phyloP scores from a whole-genome alignment of 306 rosid genomes.

The Trifolium subterraneum region DNA sequence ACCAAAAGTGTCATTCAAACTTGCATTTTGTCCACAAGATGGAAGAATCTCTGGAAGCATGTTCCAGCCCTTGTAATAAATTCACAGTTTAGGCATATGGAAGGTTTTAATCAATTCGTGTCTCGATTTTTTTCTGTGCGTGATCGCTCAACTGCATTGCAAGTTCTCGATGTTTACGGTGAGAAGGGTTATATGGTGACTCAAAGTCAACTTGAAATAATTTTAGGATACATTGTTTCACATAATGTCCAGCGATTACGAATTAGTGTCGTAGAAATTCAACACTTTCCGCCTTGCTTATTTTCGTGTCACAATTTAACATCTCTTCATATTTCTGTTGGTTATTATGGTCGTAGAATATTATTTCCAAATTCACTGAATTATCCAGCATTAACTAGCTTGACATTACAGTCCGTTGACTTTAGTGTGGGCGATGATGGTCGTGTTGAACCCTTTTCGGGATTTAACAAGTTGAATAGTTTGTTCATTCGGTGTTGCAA shows the following conservation, averaged over 20 bases:
- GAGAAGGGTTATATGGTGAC: rapidly evolving
- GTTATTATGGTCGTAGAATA: neutral
- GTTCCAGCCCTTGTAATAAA: neutral
- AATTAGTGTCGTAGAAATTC: neutral
- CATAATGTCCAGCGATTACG: neutral
- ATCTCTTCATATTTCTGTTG: neutral
- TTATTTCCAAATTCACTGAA: neutral
- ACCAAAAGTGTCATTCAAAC: neutral
- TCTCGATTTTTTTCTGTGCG: neutral
- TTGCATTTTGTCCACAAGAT: neutral
- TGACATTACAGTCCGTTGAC: neutral
- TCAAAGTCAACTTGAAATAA: neutral
- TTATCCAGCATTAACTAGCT: neutral
- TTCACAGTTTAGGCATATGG: neutral
- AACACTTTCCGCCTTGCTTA: neutral
- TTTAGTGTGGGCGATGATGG: neutral
- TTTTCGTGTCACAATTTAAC: neutral
- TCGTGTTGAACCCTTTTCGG: neutral
- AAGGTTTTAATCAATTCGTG: too few relatives aligned
- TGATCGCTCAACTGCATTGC: neutral
- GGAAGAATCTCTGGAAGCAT: neutral
- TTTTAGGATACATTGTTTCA: neutral
- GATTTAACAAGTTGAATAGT: neutral
- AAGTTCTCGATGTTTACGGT: neutral
- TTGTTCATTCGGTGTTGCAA: neutral